phyloP scores from a whole-genome alignment of 495 filamentous ascomycete species.

The Aspergillus bertholletiae region DNA sequence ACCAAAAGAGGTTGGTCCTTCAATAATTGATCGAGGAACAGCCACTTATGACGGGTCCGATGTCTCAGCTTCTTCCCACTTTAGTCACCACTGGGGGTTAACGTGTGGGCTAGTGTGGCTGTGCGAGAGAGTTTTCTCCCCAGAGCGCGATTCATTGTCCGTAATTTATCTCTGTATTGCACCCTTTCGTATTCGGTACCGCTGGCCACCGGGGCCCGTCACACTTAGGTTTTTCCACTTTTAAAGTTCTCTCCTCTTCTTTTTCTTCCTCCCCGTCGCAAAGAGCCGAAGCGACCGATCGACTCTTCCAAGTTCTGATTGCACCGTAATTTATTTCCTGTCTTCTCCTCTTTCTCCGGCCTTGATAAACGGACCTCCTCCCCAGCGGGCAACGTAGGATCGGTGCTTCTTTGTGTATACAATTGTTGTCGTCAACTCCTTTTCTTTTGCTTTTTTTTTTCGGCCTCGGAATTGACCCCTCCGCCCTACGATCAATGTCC shows the following conservation, averaged over 20 bases:
- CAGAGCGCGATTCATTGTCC: not conserved
- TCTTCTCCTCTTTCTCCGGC: not conserved
- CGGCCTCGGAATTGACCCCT: not conserved
- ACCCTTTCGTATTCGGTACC: not conserved
- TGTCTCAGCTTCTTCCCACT: not conserved
- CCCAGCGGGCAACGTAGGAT: not conserved
- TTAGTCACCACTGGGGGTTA: not conserved
- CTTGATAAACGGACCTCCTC: not conserved
- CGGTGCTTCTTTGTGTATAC: not conserved
- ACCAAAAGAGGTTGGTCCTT: too few relatives aligned
- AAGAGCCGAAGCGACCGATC: not conserved
- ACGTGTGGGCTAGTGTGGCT: not conserved
- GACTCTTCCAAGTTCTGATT: not conserved
- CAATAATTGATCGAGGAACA: not conserved
- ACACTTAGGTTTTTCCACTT: not conserved
- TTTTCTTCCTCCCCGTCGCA: not conserved
- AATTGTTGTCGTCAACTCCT: not conserved
- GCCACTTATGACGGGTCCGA: not conserved
- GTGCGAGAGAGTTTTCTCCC: not conserved
- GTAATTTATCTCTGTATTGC: too few relatives aligned
- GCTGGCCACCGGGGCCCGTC: not conserved
- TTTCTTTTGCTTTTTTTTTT: too few relatives aligned
- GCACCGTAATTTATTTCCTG: not conserved
- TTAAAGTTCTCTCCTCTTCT: not conserved
- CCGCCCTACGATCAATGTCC: conserved; percentile 5